These are phyloP conservation scores for Eimeria falciformis DNA, from an alignment of 169 alveolate genomes.

Conservation along the genomic window DNA sequence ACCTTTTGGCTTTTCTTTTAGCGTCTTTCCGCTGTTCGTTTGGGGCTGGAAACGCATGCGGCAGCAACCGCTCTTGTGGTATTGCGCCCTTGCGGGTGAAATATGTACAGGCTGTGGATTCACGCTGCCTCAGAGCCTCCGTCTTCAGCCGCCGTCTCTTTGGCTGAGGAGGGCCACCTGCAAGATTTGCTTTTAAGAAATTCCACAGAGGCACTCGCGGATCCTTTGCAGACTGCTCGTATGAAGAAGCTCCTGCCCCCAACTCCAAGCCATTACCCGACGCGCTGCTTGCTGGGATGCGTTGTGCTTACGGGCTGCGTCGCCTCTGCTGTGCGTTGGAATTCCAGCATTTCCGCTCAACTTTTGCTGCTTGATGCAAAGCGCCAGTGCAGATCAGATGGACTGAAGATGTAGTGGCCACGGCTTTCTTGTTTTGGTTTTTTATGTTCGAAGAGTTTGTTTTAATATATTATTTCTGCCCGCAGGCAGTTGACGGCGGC, in stretches of 20 bases:
- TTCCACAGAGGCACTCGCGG: too few relatives aligned
- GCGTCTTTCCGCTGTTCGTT: not conserved
- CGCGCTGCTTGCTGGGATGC: not conserved
- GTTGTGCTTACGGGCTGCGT: not conserved
- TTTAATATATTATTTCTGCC: not conserved
- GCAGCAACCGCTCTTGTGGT: not conserved
- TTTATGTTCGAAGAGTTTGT: not conserved
- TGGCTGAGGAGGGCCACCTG: not conserved
- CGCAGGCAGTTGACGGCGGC: not conserved
- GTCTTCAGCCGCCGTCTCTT: not conserved
- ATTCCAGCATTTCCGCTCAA: not conserved
- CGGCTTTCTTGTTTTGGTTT: not conserved
- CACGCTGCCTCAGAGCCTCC: not conserved
- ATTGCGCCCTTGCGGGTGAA: not conserved
- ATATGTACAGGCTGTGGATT: not conserved
- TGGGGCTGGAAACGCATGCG: not conserved
- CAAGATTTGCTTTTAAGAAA: too few relatives aligned
- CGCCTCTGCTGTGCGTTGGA: not conserved
- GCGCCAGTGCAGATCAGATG: not conserved
- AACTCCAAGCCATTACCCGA: not conserved
- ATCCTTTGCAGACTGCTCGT: not conserved
- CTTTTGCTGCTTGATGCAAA: not conserved
- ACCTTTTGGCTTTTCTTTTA: not conserved
- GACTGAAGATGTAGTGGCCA: not conserved
- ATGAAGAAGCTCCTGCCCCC: constrained; percentile 1